Percentiles rank a stretch among this genome's conserved stretches.
These are phyloP conservation scores for Tetracentron sinense DNA, from an alignment of 164 flowering plant species.

Conservation along the genomic window DNA sequence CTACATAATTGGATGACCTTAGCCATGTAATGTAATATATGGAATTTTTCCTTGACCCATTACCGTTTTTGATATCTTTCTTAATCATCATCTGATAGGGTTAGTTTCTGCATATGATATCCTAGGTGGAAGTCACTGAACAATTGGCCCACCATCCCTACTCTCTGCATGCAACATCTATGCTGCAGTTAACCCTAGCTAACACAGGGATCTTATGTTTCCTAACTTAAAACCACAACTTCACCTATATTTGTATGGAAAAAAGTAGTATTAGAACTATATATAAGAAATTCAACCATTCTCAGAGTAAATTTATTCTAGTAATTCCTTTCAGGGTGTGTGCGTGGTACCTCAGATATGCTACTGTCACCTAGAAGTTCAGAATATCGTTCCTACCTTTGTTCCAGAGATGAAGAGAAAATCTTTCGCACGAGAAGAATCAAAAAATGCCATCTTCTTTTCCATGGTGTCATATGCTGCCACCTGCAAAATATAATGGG, in stretches of 20 bases:
- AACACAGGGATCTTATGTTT: neutral
- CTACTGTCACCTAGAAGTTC: neutral
- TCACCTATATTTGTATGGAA: neutral
- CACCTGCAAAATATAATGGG: slow-evolving; percentile 45
- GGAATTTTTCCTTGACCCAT: no score
- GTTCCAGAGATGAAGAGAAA: slow-evolving; percentile 95
- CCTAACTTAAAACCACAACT: neutral
- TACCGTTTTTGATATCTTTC: no score
- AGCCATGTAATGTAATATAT: no score
- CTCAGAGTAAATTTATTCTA: neutral
- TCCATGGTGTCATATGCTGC: slow-evolving; percentile 81
- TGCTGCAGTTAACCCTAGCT: neutral
- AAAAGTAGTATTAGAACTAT: no score
- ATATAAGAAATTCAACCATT: no score
- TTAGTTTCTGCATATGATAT: neutral
- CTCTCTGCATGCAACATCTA: neutral
- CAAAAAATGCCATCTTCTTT: slow-evolving; percentile 92
- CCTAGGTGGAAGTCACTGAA: neutral
- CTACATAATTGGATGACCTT: neutral
- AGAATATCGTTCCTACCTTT: slow-evolving; percentile 45
- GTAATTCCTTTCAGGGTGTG: neutral
- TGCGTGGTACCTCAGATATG: neutral
- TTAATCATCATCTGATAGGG: neutral
- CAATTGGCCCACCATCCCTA: neutral
- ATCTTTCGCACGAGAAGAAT: slow-evolving; percentile 80